Conservation (phyloP, 371 early-diverging fungal genomes). For the Funneliformis caledonium region DNA sequence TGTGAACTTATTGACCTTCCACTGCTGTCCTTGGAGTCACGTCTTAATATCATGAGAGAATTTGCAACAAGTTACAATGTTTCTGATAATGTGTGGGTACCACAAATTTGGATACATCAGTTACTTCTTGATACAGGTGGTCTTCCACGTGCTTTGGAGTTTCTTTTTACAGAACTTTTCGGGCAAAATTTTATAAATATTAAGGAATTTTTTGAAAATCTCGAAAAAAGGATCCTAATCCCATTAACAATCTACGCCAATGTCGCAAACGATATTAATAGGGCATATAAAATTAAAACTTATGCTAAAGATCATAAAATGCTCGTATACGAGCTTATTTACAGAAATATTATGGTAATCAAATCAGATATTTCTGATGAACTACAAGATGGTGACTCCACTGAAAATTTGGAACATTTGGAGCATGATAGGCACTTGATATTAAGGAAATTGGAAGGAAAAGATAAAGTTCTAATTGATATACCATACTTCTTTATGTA, state of each 20-base stretch:
- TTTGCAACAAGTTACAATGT: neutral
- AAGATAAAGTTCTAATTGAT: neutral
- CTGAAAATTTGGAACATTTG: neutral
- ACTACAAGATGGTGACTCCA: neutral
- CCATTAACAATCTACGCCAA: neutral
- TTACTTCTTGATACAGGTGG: constrained; percentile 22
- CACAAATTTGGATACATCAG: neutral
- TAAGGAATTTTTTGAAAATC: neutral
- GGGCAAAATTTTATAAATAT: neutral
- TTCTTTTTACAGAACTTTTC: neutral
- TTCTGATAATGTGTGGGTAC: neutral
- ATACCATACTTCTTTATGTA: neutral
- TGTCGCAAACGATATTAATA: neutral
- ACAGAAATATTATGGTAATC: neutral
- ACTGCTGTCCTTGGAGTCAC: constrained; percentile 2
- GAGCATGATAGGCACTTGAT: constrained; percentile 10
- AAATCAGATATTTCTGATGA: neutral
- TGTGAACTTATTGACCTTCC: neutral
- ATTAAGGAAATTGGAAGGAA: neutral
- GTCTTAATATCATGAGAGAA: neutral
- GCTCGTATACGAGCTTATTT: neutral
- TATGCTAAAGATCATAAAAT: neutral
- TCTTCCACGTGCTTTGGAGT: constrained; percentile 8
- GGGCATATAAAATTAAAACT: neutral
- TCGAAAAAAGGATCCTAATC: neutral